These are phyloP conservation scores for Xylaria sp. DNA, from an alignment of 2,329 filamentous ascomycete species.

Conservation along the genomic window DNA sequence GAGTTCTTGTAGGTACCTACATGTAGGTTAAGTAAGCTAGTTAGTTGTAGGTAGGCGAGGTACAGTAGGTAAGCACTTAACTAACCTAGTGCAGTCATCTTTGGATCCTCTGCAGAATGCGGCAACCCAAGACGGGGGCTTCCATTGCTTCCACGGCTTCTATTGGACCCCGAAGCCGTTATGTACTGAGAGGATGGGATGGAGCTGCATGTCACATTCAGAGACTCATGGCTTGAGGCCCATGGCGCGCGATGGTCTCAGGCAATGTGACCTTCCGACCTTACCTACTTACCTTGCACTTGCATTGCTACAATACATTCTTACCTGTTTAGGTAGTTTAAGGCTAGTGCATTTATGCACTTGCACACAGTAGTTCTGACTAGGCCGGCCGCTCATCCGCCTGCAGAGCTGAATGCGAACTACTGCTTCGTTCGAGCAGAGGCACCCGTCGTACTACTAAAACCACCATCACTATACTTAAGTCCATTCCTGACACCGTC, in stretches of 20 bases:
- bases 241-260: neutral
- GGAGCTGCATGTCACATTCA: conserved; percentile 18
- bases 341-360: neutral
- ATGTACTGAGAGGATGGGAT: too few relatives aligned
- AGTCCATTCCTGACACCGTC: neutral
- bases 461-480: neutral
- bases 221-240: too few relatives aligned
- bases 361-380: too few relatives aligned
- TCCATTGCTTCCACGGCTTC: too few relatives aligned
- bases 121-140: conserved; percentile 11
- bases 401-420: conserved; percentile 22
- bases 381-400: conserved; percentile 10
- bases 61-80: neutral
- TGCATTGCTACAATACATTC: neutral
- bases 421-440: conserved; percentile 10
- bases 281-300: neutral
- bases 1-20: too few relatives aligned
- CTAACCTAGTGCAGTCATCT: neutral
- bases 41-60: neutral
- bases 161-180: conserved; percentile 19
- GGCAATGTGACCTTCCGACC: conserved; percentile 15
- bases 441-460: neutral
- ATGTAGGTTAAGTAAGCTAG: too few relatives aligned
- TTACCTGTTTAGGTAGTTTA: too few relatives aligned
- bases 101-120: conserved; percentile 7